These are phyloP conservation scores for Termitomyces sp. DNA, from an alignment of 768 basidiomycete species.

Conservation along the genomic window DNA sequence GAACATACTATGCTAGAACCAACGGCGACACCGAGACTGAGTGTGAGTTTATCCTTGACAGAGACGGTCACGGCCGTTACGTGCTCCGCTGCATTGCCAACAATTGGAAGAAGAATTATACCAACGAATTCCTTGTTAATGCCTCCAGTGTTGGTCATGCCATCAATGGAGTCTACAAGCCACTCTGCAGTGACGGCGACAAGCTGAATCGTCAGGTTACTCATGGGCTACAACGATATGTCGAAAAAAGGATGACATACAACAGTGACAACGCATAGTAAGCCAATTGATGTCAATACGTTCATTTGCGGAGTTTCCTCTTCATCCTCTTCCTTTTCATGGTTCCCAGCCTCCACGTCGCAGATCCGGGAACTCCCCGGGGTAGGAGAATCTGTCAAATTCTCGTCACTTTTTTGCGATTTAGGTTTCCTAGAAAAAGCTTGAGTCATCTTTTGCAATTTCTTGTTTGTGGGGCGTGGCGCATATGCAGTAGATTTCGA, in stretches of 20 bases:
- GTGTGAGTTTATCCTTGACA: constrained; percentile 84
- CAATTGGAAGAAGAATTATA: constrained; percentile 81
- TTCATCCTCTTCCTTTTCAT: constrained; percentile 20
- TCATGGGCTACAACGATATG: constrained; percentile 10
- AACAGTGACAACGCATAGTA: constrained; percentile 58
- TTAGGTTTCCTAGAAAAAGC: neutral
- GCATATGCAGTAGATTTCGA: constrained; percentile 30
- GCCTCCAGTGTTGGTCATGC: constrained; percentile 47
- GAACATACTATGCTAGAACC: constrained; percentile 71
- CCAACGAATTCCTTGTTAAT: constrained; percentile 84
- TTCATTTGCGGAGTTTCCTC: constrained; percentile 52
- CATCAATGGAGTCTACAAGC: constrained; percentile 79
- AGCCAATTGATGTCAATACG: constrained; percentile 41
- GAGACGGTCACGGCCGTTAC: constrained; percentile 90
- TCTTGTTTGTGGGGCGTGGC: neutral
- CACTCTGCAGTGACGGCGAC: constrained; percentile 63
- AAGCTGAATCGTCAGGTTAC: constrained; percentile 34
- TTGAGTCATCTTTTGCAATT: neutral
- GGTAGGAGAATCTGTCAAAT: neutral
- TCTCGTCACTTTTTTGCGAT: constrained; percentile 18
- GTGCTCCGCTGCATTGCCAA: constrained; percentile 90
- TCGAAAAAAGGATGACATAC: constrained; percentile 34
- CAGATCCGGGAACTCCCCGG: no score
- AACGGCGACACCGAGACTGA: constrained; percentile 84
- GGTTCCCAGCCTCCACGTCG: constrained; percentile 3